Evolutionary conservation across 257 asterid species (phyloP).

Genomic region (Fraxinus excelsior): DNA sequence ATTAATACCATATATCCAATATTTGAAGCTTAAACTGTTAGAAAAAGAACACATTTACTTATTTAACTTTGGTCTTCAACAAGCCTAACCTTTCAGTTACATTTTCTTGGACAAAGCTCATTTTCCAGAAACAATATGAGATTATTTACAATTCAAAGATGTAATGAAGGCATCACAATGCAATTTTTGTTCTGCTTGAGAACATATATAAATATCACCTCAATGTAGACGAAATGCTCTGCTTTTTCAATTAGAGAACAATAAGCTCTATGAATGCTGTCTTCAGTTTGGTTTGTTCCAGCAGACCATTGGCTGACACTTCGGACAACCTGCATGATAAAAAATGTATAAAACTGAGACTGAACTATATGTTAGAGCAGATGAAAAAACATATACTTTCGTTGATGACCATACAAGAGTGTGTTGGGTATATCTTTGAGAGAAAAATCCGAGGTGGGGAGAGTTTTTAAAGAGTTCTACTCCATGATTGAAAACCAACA

Average conservation of each 20-base stretch:
- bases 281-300: slow-evolving; percentile 91
- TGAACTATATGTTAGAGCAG: not conserved
- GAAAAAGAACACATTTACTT: not conserved
- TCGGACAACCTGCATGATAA: slow-evolving; percentile 67
- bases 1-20: too few species aligned
- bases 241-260: slow-evolving; percentile 89
- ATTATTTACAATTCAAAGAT: not conserved
- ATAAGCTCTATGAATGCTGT: slow-evolving; percentile 94
- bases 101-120: not conserved
- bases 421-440: too few species aligned
- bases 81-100: slow-evolving; percentile 7
- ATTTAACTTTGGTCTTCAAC: not conserved
- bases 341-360: not conserved
- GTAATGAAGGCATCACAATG: not conserved
- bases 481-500: not conserved
- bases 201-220: slow-evolving; percentile 47
- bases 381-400: too few species aligned
- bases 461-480: too few species aligned
- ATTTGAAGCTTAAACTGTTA: not conserved
- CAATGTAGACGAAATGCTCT: slow-evolving; percentile 82
- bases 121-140: not conserved
- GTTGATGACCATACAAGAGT: too few species aligned
- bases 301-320: slow-evolving; percentile 99
- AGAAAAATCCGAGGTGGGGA: too few species aligned
- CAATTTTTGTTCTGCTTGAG: not conserved